phyloP scores from a whole-genome alignment of 1,284 basidiomycete genomes.

The Irpex lacteus region DNA sequence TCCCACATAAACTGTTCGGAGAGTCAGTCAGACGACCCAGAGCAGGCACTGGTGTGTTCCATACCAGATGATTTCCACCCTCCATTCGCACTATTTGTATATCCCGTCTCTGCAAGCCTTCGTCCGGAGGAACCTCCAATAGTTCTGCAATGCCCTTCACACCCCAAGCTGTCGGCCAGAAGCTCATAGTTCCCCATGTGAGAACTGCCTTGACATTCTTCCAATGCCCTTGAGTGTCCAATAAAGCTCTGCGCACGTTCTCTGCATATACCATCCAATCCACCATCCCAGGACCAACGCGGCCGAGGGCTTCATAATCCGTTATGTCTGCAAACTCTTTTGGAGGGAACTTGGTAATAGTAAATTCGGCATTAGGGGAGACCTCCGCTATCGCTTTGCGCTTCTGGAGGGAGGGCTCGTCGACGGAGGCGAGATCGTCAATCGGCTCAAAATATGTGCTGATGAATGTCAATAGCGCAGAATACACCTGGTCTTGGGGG shows the following conservation, averaged over 20 bases:
- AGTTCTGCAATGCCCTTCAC: slow-evolving; percentile 8
- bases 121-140: not conserved
- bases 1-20: not conserved
- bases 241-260: slow-evolving; percentile 11
- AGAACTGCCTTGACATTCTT: slow-evolving; percentile 12
- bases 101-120: not conserved
- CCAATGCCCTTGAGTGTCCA: slow-evolving; percentile 10
- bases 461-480: not conserved
- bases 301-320: not conserved
- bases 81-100: not conserved
- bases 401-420: not conserved
- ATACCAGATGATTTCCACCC: not conserved
- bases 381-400: not conserved
- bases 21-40: not conserved
- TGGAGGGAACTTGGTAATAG: not conserved
- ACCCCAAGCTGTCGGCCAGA: slow-evolving; percentile 14
- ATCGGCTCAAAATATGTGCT: not conserved
- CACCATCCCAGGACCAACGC: not conserved
- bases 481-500: not conserved
- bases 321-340: not conserved
- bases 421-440: not conserved
- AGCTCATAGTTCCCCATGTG: slow-evolving; percentile 13
- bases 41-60: not conserved
- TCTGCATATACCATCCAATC: slow-evolving; percentile 2
- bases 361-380: not conserved